phyloP scores from a whole-genome alignment of 2,329 filamentous ascomycete species.

The Colletotrichum limetticola region DNA sequence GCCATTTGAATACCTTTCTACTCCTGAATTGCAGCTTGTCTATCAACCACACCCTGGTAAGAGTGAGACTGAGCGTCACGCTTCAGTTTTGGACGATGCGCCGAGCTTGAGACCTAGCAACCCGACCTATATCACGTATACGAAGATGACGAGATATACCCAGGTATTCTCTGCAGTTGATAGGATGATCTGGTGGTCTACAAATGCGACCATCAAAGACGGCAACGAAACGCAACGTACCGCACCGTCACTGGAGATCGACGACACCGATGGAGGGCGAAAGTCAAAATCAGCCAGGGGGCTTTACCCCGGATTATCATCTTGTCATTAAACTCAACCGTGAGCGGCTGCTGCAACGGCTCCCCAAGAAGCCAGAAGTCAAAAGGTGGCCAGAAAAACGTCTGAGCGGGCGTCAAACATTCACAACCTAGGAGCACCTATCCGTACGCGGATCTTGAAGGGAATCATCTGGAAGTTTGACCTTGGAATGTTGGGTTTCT shows the following conservation, averaged over 20 bases:
- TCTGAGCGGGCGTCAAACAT: slow-evolving; percentile 9
- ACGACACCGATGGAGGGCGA: slow-evolving; percentile 23
- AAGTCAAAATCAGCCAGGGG: slow-evolving; percentile 30
- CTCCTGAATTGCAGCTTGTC: not conserved
- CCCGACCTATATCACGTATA: not conserved
- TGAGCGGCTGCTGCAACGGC: slow-evolving; percentile 11
- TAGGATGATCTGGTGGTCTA: not conserved
- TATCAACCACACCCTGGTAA: not conserved
- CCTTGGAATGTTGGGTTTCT: not conserved
- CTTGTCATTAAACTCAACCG: slow-evolving; percentile 33
- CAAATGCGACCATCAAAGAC: not conserved
- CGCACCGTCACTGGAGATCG: slow-evolving; percentile 22
- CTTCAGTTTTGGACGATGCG: not conserved
- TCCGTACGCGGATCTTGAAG: not conserved
- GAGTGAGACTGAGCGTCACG: not conserved
- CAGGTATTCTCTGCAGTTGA: not conserved
- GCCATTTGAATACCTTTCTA: not conserved
- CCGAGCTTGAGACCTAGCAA: not conserved
- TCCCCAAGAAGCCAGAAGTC: slow-evolving; percentile 8
- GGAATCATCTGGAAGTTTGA: not conserved
- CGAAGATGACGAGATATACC: not conserved
- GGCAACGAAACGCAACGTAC: slow-evolving; percentile 13
- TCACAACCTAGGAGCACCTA: not conserved
- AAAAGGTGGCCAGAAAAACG: not conserved
- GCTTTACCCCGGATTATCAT: slow-evolving; percentile 36